Percentiles rank a stretch among this genome's conserved stretches.
These are phyloP conservation scores for Yamadazyma buinensis DNA, from an alignment of 1,139 yeast genomes.

Conservation along the genomic window DNA sequence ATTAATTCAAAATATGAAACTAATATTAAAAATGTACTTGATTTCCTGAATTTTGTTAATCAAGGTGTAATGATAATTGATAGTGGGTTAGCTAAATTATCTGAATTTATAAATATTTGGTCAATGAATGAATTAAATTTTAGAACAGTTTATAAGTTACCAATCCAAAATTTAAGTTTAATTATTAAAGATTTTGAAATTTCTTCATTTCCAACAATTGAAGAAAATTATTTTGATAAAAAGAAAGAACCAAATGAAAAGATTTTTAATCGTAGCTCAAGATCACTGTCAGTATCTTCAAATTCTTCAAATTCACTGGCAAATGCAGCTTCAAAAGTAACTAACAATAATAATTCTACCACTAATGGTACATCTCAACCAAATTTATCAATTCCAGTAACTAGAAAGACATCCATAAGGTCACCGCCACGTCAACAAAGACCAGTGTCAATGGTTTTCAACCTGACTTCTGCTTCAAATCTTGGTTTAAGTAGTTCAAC, in stretches of 20 bases:
- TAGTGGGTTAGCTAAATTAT: slow-evolving; percentile 21
- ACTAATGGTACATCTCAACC: background rate
- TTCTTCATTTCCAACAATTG: slow-evolving; percentile 11
- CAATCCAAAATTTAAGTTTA: slow-evolving; percentile 15
- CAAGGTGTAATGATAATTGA: slow-evolving; percentile 29
- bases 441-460: slow-evolving; percentile 28
- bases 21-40: slow-evolving; percentile 34
- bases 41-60: slow-evolving; percentile 34
- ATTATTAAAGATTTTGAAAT: slow-evolving; percentile 19
- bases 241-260: slow-evolving; percentile 16
- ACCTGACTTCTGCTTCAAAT: too few relatives aligned
- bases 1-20: slow-evolving; percentile 38
- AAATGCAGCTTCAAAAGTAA: background rate
- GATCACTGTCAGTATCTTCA: slow-evolving; percentile 27
- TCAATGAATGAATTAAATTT: slow-evolving; percentile 33
- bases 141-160: slow-evolving; percentile 31
- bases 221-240: slow-evolving; percentile 14
- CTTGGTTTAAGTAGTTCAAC: too few relatives aligned
- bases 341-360: background rate
- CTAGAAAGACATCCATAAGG: slow-evolving; percentile 10
- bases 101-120: slow-evolving; percentile 37
- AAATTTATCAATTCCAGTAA: slow-evolving; percentile 2
- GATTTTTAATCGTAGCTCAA: slow-evolving; percentile 22
- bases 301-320: slow-evolving; percentile 13
- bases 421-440: slow-evolving; percentile 18